Base-by-base conservation (phyloP, 495 filamentous ascomycete genomes). In the Lophium mytilinum region DNA sequence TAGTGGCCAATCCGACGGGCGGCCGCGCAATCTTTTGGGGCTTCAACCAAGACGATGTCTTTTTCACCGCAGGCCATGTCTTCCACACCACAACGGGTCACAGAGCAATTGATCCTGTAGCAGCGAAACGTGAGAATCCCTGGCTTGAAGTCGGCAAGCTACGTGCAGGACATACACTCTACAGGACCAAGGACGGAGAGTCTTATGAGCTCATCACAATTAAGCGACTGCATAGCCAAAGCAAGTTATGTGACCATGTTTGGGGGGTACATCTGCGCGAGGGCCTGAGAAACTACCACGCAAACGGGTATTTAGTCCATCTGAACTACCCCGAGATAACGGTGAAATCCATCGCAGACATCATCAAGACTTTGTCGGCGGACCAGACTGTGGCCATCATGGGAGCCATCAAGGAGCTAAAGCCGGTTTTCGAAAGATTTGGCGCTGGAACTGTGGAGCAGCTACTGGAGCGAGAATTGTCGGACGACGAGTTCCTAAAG, bases 261-360 rank as follows among this genome's bases (percentile, higher is more conserved):
- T 35, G 35, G 8, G 48, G 48, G 10, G 33, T 51, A 9, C 48
- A 51, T 18, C 33, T 51, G 35, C 18, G 48, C 9, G 48, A 51
- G 35, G 33, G 48, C 15, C 33, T 51, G 12, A 11, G 48, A 24
- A 33, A 10, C 15, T 51, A 51, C 30, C 48, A 51, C 30, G 48
- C 48, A 12, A 51, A 51, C 18, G 48, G 48, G 7, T 51, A 51
- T 21, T 24, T 51, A 12, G 48, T 51, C 33, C 48, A 35, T 35
- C 48, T 37, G 7, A 37, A 51, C 48, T 51, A 51, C 17, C 48
- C 48, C 17, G 48, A 51, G 24, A 51, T 51, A 9, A 51, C 48
- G 9, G 35, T 51, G 7, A 36, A 24, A 18, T 37, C 11, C 33
- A 51, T 51, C 9, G 10, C 17, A 11, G 18, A 51, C 8, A 7